Conservation (phyloP, 768 basidiomycete genomes). For the Candolleomyces eurysporus region DNA sequence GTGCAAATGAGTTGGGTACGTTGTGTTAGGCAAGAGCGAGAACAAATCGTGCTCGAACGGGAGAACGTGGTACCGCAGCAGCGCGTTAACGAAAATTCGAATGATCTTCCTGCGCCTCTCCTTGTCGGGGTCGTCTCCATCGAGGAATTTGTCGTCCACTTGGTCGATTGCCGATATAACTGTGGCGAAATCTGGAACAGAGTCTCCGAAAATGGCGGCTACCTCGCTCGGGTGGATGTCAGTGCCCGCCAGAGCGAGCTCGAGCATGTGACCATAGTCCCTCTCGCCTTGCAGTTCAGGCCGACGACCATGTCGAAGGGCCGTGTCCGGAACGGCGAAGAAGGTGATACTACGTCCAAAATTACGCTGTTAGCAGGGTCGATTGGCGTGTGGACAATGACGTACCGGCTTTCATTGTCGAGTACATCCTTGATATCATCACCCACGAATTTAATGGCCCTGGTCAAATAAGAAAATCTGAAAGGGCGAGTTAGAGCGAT, state of each 20-base stretch:
- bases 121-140: conserved; percentile 42
- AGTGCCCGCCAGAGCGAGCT: conserved; percentile 4
- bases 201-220: background rate
- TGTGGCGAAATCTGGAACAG: background rate
- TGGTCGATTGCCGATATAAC: conserved; percentile 27
- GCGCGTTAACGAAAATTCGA: conserved; percentile 50
- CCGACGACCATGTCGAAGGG: conserved; percentile 26
- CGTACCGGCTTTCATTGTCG: conserved; percentile 10
- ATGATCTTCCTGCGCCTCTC: conserved; percentile 53
- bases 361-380: background rate
- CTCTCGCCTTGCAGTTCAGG: conserved; percentile 10
- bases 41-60: conserved; percentile 31
- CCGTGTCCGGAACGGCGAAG: conserved; percentile 50
- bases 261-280: conserved; percentile 4
- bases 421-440: conserved; percentile 15
- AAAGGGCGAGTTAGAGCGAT: background rate
- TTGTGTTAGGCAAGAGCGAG: conserved; percentile 51
- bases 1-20: conserved; percentile 46
- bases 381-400: background rate
- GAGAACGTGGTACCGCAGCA: conserved; percentile 59
- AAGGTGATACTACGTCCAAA: conserved; percentile 42
- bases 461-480: conserved; percentile 22
- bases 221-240: background rate
- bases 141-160: conserved; percentile 13
- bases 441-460: conserved; percentile 21